Conservation (phyloP, 305 asterid species). For the Monarda citriodora region DNA sequence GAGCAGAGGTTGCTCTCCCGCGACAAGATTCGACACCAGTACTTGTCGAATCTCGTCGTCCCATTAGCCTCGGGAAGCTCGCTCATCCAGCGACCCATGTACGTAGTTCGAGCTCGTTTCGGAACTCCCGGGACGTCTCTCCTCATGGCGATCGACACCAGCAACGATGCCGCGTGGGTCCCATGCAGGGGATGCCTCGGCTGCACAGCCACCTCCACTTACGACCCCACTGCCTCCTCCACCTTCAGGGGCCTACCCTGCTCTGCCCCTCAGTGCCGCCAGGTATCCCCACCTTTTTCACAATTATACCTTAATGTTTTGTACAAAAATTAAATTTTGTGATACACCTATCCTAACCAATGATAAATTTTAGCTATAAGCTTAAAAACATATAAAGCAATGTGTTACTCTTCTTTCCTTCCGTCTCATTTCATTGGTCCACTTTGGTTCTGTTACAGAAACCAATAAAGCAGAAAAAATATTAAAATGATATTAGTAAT, state of each 20-base stretch:
- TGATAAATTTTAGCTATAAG: no score
- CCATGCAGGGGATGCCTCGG: slow-evolving; percentile 81
- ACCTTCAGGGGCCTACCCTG: slow-evolving; percentile 55
- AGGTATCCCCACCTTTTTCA: slow-evolving; percentile 31
- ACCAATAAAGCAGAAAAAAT: no score
- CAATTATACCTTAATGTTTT: no score
- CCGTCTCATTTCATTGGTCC: no score
- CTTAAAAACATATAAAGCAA: no score
- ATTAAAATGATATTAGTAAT: no score
- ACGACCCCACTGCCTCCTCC: slow-evolving; percentile 47
- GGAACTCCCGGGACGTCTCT: slow-evolving; percentile 77
- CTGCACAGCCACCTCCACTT: slow-evolving; percentile 48
- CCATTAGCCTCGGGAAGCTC: slow-evolving; percentile 70
- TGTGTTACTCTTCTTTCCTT: no score
- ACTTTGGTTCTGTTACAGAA: no score
- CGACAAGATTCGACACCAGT: slow-evolving; percentile 52
- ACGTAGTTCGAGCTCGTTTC: slow-evolving; percentile 65
- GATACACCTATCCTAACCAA: no score
- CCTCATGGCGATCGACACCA: slow-evolving; percentile 72
- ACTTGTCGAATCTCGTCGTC: slow-evolving; percentile 54
- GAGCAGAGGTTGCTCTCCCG: slow-evolving; percentile 29
- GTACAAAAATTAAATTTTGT: no score
- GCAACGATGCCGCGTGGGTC: slow-evolving; percentile 81
- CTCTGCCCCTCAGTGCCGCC: slow-evolving; percentile 57
- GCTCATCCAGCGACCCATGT: slow-evolving; percentile 63